These are phyloP conservation scores for Paspalum vaginatum DNA, from an alignment of 176 grass and related monocot genomes.

Conservation along the genomic window DNA sequence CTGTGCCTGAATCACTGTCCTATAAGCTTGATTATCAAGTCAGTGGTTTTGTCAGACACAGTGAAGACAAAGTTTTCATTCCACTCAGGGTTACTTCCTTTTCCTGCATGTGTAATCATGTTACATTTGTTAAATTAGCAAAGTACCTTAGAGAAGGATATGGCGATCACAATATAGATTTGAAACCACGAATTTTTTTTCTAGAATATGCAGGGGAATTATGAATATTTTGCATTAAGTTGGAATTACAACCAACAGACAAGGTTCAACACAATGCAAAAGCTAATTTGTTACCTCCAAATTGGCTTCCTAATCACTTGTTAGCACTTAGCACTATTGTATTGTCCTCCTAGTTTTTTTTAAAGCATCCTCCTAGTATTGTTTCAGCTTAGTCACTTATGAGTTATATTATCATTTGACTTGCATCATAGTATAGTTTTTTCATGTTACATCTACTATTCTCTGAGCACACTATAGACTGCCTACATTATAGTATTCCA, in stretches of 20 bases:
- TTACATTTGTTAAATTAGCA: background rate
- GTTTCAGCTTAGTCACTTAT: background rate
- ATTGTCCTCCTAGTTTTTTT: too few relatives aligned
- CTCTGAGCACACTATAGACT: background rate
- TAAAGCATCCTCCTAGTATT: background rate
- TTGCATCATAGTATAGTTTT: slow-evolving; percentile 3
- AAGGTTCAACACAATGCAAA: background rate
- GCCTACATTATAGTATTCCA: slow-evolving; percentile 7
- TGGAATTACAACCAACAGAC: background rate
- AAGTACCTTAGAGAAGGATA: background rate
- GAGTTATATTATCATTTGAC: background rate
- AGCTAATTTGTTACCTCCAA: background rate
- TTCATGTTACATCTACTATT: background rate
- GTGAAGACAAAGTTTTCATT: slow-evolving; percentile 94
- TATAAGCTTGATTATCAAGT: slow-evolving; percentile 81
- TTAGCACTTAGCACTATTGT: background rate
- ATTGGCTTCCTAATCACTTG: background rate
- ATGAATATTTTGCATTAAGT: background rate
- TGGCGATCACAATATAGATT: background rate
- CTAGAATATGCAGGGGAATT: background rate
- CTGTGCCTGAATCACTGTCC: slow-evolving; percentile 71
- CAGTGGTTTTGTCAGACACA: slow-evolving; percentile 56
- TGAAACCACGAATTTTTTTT: background rate
- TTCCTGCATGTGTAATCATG: slow-evolving; percentile 53
- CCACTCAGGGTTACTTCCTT: slow-evolving; percentile 88